A percentile compares a stretch with the other conserved stretches of the same genome.
phyloP scores from a whole-genome alignment of 164 flowering plant genomes.

The Tetrastigma voinierianum region DNA sequence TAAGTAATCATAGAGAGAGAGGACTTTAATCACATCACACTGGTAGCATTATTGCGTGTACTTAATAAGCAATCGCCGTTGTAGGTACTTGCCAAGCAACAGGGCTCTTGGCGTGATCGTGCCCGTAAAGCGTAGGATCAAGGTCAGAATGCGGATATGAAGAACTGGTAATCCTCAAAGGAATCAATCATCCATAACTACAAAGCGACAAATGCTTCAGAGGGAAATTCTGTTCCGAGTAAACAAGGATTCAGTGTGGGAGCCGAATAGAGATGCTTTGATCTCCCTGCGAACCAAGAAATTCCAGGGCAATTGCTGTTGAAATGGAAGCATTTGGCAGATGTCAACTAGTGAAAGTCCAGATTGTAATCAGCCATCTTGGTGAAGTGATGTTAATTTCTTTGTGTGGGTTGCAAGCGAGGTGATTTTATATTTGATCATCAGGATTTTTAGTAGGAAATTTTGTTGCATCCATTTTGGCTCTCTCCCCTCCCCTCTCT shows the following conservation, averaged over 20 bases:
- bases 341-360: neutral
- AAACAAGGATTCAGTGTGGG: too few species aligned
- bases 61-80: neutral
- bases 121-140: slow-evolving; percentile 45
- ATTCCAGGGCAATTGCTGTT: too few species aligned
- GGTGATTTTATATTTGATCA: neutral
- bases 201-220: too few species aligned
- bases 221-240: too few species aligned
- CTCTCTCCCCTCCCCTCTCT: too few species aligned
- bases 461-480: too few species aligned
- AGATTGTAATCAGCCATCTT: neutral
- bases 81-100: slow-evolving; percentile 77
- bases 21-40: too few species aligned
- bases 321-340: neutral
- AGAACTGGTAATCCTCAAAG: too few species aligned
- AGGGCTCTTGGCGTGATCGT: slow-evolving; percentile 95
- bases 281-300: too few species aligned
- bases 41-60: too few species aligned
- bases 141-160: neutral
- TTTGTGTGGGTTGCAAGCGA: neutral
- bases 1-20: slow-evolving; percentile 13
- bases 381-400: neutral
- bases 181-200: too few species aligned
- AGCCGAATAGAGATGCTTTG: too few species aligned
- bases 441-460: neutral